phyloP scores from a whole-genome alignment of 345 rosid genomes.

The Noccaea caerulescens region DNA sequence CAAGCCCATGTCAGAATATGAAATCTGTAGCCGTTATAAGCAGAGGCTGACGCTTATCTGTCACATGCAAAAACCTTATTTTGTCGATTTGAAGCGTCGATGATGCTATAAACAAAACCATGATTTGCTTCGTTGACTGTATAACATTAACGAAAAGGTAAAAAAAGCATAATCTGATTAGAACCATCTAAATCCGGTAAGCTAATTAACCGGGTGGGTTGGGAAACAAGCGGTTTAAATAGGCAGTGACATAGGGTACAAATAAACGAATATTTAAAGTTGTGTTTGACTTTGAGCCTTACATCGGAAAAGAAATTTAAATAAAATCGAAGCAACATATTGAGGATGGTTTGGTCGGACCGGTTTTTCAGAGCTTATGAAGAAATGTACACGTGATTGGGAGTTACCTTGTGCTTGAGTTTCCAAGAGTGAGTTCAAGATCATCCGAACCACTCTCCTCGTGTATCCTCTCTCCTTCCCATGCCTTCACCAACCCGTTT shows the following conservation, averaged over 20 bases:
- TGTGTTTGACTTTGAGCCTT: slow-evolving; percentile 32
- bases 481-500: slow-evolving; percentile 83
- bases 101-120: slow-evolving; percentile 2
- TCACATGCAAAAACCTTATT: slow-evolving; percentile 16
- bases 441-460: slow-evolving; percentile 95
- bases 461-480: slow-evolving; percentile 99
- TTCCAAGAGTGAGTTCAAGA: slow-evolving; percentile 97
- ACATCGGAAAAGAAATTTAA: slow-evolving; percentile 13
- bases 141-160: not conserved
- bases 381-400: slow-evolving; percentile 17
- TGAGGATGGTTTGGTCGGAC: slow-evolving; percentile 22
- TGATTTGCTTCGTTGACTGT: not conserved
- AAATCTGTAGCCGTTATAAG: slow-evolving; percentile 30
- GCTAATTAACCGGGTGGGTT: slow-evolving; percentile 13
- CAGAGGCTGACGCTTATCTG: slow-evolving; percentile 18
- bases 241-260: not conserved
- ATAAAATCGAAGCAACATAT: slow-evolving; percentile 17
- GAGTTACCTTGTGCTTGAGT: slow-evolving; percentile 69
- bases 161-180: not conserved
- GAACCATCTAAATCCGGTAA: slow-evolving; percentile 15
- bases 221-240: not conserved
- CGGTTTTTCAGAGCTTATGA: not conserved
- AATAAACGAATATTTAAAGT: slow-evolving; percentile 31
- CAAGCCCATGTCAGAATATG: slow-evolving; percentile 16
- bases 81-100: slow-evolving; percentile 11